Evolutionary conservation across 345 rosid species (phyloP), one percentile per base, ranked within the genome.

Genomic region (Mangifera indica): DNA sequence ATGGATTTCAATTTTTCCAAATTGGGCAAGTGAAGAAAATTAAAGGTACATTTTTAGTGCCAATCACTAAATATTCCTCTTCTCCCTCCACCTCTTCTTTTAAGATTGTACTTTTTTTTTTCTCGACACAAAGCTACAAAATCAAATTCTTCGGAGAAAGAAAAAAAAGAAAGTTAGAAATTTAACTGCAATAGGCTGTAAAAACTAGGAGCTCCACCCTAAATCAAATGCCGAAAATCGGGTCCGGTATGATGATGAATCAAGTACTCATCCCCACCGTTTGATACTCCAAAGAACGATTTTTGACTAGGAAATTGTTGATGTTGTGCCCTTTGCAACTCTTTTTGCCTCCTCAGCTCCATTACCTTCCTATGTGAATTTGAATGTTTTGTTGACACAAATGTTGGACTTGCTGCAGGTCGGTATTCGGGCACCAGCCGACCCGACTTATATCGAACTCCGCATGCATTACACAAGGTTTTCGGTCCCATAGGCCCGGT

Each of bases 401-500:
- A 90, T 3, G 91, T 87, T 37, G 96, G 96, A 69, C 96, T 90
- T 1, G 92, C 86, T 0, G 96, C 96, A 2, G 96, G 96, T 40
- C 96, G 85, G 73, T 90, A 90, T 70, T 90, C 96, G 24, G 92
- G 78, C 29, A 90, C 92, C 18, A 90, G 72, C 73, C 96, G 81
- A 64, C 96, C 96, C 37, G 96, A 90, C 78, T 90, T 90, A 77
- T 67, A 88, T 71, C 92, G 71, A n/a, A 90, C 96, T 11, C 96
- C 96, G 51, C 96, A 90, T 2, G 96, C 96, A 40, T 90, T 90
- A 40, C 96, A 90, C 53, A 89, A 53, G 0, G 92, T 89, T 75
- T 89, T 89, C 4, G 90, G 92, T 5, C 95, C 95, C 88, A 86
- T 75, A 0, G 96, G 96, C 9, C 96, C 96, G 0, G 96, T 86